Evolutionary conservation across 139 green algal genomes (phyloP), one percentile per base, ranked within the genome.

Genomic region (Klebsormidium nitens): DNA sequence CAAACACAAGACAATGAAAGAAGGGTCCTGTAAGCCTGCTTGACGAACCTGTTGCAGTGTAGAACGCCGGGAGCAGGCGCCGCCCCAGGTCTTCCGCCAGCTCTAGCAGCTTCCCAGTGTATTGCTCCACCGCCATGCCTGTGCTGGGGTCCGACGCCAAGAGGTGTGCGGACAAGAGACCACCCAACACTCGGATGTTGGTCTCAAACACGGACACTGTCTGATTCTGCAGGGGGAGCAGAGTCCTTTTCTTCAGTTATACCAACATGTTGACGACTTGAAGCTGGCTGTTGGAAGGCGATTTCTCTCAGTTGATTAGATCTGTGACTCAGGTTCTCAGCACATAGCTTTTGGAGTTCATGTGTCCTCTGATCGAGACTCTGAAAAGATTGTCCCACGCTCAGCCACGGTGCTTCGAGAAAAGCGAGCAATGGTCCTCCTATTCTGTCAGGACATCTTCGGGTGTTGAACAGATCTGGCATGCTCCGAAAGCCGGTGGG

Each of bases 181-280:
- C 74, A 2, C 73, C 77, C 28, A 83, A 47, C 2, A 82, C 57
- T 4, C 77, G 64, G 47, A 92, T 92, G 57, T 89, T 92, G 46
- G 40, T 65, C 61, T 86, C 81, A 72, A 86, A 86, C 57, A 85
- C 60, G 26, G 64, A 81, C 19, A 86, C 81, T 0, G 59, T 64
- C 57, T 71, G 56, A 59, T 84, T 72, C 70, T 77, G 36, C 11
- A 26, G 2, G n/a, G n/a, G n/a, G n/a, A n/a, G n/a, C n/a, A n/a
- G n/a, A n/a, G n/a, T n/a, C n/a, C n/a, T n/a, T n/a, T n/a, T n/a
- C n/a, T n/a, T n/a, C n/a, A n/a, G n/a, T n/a, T n/a, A n/a, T n/a
- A n/a, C n/a, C n/a, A n/a, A n/a, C n/a, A n/a, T n/a, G 42, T 14
- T 26, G 11, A 50, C 42, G 42, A 8, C 42, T 26, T 8, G 42